Evolutionary conservation across 495 filamentous ascomycete genomes (phyloP), one percentile per base, ranked within the genome.

Genomic region (Extremus antarcticus): DNA sequence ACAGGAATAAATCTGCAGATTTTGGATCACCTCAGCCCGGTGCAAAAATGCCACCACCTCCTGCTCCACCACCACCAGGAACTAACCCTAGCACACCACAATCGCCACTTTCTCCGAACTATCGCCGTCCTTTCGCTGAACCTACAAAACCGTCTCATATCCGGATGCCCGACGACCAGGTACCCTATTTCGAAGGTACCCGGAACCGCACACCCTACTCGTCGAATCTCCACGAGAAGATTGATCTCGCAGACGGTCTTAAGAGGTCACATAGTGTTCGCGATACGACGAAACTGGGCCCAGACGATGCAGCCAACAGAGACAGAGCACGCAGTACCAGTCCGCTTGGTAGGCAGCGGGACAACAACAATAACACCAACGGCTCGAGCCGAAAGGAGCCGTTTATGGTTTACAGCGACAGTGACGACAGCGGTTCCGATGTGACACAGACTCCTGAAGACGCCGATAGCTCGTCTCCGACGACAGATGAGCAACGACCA

Each of bases 151-250:
- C 74, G 48, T 75, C 74, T 43, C 65, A 64, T 45, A 70, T 46
- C 41, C 50, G 59, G 21, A 17, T n/a, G 41, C 41, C 41, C 8
- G 48, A 50, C 20, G 57, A 57, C 1, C 50, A 59, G 23, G 55
- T 53, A 19, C 63, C 60, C 13, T 64, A 67, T 67, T 43, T 56
- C 66, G 60, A 66, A 48, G 55, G 76, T 53, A 69, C 66, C 19
- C 76, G 86, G 10, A 68, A 76, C 22, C 81, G 86, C 53, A 85
- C 82, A 8, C 80, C 83, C 0, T 92, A 94, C 63, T 76, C 80
- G 35, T 78, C 75, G 2, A 68, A 78, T 25, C 78, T 80, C 49
- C 86, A 86, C 16, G 88, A 92, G 63, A 86, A 77, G 71, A 84
- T 80, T 0, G 74, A 75, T 56, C 72, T 81, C 7, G 73, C 68